These are phyloP conservation scores for Penicillium sp. DNA, from an alignment of 2,329 filamentous ascomycete genomes.

Conservation along the genomic window DNA sequence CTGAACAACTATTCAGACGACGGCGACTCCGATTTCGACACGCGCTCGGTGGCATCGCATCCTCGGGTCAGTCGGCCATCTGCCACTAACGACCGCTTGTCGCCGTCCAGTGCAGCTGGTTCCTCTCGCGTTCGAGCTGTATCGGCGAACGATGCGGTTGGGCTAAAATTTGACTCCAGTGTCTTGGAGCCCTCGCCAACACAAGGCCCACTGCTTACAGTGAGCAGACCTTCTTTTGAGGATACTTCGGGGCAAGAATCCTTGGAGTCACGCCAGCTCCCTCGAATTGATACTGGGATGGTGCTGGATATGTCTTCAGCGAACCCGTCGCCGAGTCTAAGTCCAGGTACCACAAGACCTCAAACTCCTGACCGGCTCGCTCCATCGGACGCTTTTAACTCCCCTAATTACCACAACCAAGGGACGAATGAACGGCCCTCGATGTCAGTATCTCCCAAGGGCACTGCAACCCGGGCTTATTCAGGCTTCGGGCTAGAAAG, in stretches of 20 bases:
- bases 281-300: slow-evolving; percentile 24
- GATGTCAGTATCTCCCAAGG: slow-evolving; percentile 31
- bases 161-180: slow-evolving; percentile 45
- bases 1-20: slow-evolving; percentile 69
- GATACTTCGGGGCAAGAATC: slow-evolving; percentile 12
- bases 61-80: slow-evolving; percentile 32
- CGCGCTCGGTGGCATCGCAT: slow-evolving; percentile 49
- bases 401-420: slow-evolving; percentile 36
- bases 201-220: slow-evolving; percentile 38
- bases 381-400: slow-evolving; percentile 40
- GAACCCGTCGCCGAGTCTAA: slow-evolving; percentile 32
- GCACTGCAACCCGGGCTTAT: slow-evolving; percentile 15
- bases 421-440: slow-evolving; percentile 24
- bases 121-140: slow-evolving; percentile 51
- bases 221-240: slow-evolving; percentile 39
- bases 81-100: slow-evolving; percentile 22
- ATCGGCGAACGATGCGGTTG: slow-evolving; percentile 57
- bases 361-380: slow-evolving; percentile 44
- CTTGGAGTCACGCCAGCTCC: slow-evolving; percentile 15
- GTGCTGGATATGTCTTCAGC: slow-evolving; percentile 31
- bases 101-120: slow-evolving; percentile 22
- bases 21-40: slow-evolving; percentile 48
- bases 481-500: slow-evolving; percentile 24
- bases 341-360: slow-evolving; percentile 27
- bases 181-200: slow-evolving; percentile 23